Evolutionary conservation across 441 rosid genomes (phyloP).

Genomic region (Euphorbia corollata): DNA sequence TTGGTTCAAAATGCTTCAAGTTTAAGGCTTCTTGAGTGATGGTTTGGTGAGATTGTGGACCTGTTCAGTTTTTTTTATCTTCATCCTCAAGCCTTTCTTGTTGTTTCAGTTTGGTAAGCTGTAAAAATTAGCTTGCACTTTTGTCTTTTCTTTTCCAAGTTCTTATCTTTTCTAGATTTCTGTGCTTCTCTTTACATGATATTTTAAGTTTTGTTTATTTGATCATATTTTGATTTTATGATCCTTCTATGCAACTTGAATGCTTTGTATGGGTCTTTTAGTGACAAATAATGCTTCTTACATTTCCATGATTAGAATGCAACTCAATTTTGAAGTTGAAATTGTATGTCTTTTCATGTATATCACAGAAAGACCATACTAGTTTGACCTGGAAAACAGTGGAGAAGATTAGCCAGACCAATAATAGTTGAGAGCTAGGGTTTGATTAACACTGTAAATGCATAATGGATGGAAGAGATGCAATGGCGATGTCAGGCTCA

Average conservation of each 20-base stretch:
- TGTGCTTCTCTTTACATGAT: conserved; percentile 9
- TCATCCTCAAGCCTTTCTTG: conserved; percentile 37
- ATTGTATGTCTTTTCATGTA: background rate
- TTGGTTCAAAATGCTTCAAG: conserved; percentile 33
- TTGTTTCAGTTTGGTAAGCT: conserved; percentile 51
- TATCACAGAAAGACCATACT: background rate
- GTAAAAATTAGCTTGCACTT: conserved; percentile 40
- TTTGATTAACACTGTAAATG: conserved; percentile 37
- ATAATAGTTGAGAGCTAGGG: conserved; percentile 11
- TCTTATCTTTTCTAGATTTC: conserved; percentile 29
- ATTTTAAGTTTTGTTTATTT: background rate
- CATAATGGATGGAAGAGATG: conserved; percentile 85
- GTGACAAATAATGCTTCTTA: too few relatives aligned
- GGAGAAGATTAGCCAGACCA: background rate
- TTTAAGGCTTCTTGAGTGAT: conserved; percentile 35
- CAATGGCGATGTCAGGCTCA: conserved; percentile 64
- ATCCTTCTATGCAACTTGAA: conserved; percentile 6
- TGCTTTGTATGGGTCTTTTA: background rate
- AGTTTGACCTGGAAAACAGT: conserved; percentile 14
- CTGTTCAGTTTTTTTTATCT: conserved; percentile 36
- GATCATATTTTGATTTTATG: conserved; percentile 13
- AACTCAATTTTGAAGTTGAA: background rate
- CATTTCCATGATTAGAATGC: conserved; percentile 18
- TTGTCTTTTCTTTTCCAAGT: conserved; percentile 34
- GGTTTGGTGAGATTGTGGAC: conserved; percentile 55